Percentiles rank a stretch among this genome's conserved stretches.
These are phyloP conservation scores for Nannochloropsis granulata DNA, from an alignment of 108 stramenopile species.

Conservation along the genomic window DNA sequence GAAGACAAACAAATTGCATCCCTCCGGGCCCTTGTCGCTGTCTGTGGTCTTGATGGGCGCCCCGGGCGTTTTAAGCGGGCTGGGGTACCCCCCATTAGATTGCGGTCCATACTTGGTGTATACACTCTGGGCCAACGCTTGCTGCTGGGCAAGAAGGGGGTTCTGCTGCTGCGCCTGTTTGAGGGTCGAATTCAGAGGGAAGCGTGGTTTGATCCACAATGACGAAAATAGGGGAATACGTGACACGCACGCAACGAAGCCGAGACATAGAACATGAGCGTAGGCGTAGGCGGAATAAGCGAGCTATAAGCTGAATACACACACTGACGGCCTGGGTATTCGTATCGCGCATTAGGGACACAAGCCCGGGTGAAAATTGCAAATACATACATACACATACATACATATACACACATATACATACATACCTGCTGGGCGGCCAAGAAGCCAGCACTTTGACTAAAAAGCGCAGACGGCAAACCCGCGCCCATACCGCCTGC, in stretches of 20 bases:
- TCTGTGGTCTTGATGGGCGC: conserved; percentile 27
- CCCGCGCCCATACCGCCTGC: background rate
- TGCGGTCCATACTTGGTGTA: background rate
- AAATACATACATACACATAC: too few species aligned
- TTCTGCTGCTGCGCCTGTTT: background rate
- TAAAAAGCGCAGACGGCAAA: background rate
- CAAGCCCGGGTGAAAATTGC: too few species aligned
- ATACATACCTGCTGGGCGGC: background rate
- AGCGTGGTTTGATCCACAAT: too few species aligned
- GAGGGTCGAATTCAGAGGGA: too few species aligned
- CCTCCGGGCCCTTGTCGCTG: conserved; percentile 35
- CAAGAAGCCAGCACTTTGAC: background rate
- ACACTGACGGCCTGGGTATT: too few species aligned
- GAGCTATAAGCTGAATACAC: too few species aligned
- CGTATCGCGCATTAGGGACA: too few species aligned
- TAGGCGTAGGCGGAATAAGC: too few species aligned
- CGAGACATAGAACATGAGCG: too few species aligned
- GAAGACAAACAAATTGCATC: conserved; percentile 93
- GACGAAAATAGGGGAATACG: too few species aligned
- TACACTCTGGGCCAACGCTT: background rate
- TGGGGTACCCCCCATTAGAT: background rate
- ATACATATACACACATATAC: too few species aligned
- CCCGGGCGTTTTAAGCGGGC: conserved; percentile 13
- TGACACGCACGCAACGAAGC: too few species aligned
- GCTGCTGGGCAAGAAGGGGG: background rate